phyloP scores from a whole-genome alignment of 192 early-diverging fungal genomes.

The Phycomyces nitens region DNA sequence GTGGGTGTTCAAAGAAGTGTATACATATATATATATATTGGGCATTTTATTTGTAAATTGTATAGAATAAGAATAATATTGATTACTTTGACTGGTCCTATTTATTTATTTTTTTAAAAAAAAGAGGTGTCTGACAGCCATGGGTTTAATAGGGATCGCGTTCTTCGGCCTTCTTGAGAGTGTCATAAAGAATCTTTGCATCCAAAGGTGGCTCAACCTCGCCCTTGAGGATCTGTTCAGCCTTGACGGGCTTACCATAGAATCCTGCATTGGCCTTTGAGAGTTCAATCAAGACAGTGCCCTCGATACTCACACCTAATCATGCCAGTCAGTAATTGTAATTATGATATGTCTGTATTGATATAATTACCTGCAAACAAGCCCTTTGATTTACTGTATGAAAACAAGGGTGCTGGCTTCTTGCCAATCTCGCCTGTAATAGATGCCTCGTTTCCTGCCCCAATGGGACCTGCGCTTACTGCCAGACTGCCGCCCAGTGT shows the following conservation, averaged over 20 bases:
- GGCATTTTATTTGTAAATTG: neutral
- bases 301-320: constrained; percentile 56
- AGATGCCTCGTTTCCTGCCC: constrained; percentile 44
- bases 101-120: no score
- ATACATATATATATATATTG: no score
- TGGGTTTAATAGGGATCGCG: constrained; percentile 37
- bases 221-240: constrained; percentile 79
- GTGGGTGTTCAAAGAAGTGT: no score
- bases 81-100: no score
- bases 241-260: constrained; percentile 70
- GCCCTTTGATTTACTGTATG: constrained; percentile 86
- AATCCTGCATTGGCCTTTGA: constrained; percentile 77
- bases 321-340: neutral
- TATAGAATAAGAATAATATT: neutral
- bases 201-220: constrained; percentile 61
- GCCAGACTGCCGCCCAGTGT: constrained; percentile 80
- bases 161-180: constrained; percentile 54
- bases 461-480: constrained; percentile 50
- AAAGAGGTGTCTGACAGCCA: no score
- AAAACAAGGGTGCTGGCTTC: constrained; percentile 76
- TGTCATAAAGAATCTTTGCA: constrained; percentile 73
- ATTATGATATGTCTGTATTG: neutral
- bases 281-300: constrained; percentile 78
- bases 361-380: constrained; percentile 80
- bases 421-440: constrained; percentile 37